Evolutionary conservation across 1,139 yeast genomes (phyloP).

Genomic region (Candida sp.): DNA sequence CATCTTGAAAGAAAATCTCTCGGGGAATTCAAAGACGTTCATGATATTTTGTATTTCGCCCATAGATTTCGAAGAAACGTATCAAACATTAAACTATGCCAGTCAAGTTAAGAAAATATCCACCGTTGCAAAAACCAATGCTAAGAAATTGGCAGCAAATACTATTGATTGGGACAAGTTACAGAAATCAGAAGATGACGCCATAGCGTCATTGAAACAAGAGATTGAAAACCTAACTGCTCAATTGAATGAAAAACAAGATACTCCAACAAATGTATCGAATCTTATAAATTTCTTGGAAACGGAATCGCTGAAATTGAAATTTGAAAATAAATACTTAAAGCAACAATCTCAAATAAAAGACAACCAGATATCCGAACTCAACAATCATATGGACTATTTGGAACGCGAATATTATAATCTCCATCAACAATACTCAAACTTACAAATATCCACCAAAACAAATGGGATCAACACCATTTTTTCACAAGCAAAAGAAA

Average conservation of each 20-base stretch:
- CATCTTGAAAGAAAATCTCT: constrained; percentile 65
- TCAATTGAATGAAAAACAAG: constrained; percentile 13
- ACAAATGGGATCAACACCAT: background rate
- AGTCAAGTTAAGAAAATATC: constrained; percentile 68
- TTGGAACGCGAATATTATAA: constrained; percentile 21
- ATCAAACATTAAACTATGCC: constrained; percentile 73
- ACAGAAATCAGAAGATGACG: constrained; percentile 21
- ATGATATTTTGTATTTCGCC: constrained; percentile 81
- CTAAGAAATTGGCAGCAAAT: constrained; percentile 26
- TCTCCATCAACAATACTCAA: background rate
- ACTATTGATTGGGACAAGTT: constrained; percentile 32
- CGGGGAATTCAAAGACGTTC: constrained; percentile 72
- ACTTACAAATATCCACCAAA: background rate
- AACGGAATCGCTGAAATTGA: constrained; percentile 22
- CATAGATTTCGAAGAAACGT: constrained; percentile 69
- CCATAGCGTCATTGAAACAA: constrained; percentile 25
- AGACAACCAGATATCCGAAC: constrained; percentile 21
- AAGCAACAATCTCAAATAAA: constrained; percentile 14
- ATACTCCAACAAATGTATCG: constrained; percentile 3
- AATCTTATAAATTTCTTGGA: constrained; percentile 29
- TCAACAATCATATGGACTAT: constrained; percentile 25
- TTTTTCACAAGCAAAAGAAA: background rate
- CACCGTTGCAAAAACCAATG: constrained; percentile 53
- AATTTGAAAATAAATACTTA: constrained; percentile 35
- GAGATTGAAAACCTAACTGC: constrained; percentile 30